Base-by-base conservation (phyloP, 108 stramenopile species). In the Fistulifera pelliculosa region DNA sequence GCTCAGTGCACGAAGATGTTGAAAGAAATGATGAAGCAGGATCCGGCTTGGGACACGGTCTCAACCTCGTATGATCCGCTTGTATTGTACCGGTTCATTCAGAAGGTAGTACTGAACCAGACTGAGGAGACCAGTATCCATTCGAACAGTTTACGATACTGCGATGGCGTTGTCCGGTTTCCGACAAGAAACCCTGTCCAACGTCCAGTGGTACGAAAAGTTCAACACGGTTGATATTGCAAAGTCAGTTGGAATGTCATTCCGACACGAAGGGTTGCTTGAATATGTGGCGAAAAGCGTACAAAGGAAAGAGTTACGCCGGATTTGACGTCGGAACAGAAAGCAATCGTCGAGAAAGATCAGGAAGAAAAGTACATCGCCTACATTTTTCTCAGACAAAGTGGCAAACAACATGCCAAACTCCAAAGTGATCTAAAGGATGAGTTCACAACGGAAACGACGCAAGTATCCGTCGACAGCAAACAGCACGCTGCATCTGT, bases 11-110 rank as follows among this genome's bases (percentile, higher is more conserved):
- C 25, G 28, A 24, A 60, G 25, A 7, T 49, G 49, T 49, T 61
- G 49, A 48, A 18, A 15, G 60, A 61, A 48, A 61, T 51, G 18
- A 50, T 61, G 60, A 61, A 61, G 49, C 60, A 61, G 12, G 60
- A 61, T 38, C n/a, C 23, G 14, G 12, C 23, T 1, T 61, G 60
- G 49, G 38, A 50, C 13, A 53, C 22, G 2, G 49, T 51, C 38
- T 51, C 49, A 2, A 25, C 13, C 2, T 61, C 60, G 12, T 51
- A 51, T 38, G 31, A 61, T 38, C 49, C 60, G 14, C 18, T 61
- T 7, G 16, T 19, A 40, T 39, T 56, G 22, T 45, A 40, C 40
- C 2, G 38, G 15, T 12, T 40, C 7, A 40, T 47, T 47, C 5
- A 40, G 11, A 56, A 40, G 23, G 41, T 38, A 2, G 16, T 56